A percentile compares a stretch with the other conserved stretches of the same genome.
phyloP scores from a whole-genome alignment of 192 early-diverging fungal species.

The Podila verticillata region DNA sequence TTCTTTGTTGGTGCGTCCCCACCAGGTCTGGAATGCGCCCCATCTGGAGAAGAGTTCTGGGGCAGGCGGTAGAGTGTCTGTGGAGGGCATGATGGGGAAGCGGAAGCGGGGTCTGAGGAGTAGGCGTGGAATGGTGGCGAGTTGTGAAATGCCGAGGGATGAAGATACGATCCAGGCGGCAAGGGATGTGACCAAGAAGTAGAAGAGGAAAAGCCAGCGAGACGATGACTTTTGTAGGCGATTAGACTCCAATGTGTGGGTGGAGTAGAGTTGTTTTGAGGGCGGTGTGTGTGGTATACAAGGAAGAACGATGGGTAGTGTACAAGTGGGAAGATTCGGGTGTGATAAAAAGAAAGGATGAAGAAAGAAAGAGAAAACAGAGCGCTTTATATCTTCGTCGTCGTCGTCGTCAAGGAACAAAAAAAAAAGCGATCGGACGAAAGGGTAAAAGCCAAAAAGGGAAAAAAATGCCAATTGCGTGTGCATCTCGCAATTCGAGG shows the following conservation, averaged over 20 bases:
- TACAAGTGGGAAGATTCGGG: neutral
- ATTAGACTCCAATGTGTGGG: neutral
- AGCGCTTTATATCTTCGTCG: too few relatives aligned
- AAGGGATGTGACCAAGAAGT: neutral
- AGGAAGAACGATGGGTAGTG: neutral
- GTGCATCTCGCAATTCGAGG: neutral
- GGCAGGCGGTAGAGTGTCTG: conserved; percentile 26
- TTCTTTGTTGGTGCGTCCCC: conserved; percentile 32
- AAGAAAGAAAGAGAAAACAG: neutral
- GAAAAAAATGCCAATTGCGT: conserved; percentile 5
- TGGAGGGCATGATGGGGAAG: conserved; percentile 48
- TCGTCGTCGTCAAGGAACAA: neutral
- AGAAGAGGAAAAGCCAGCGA: neutral
- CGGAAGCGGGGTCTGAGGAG: conserved; percentile 40
- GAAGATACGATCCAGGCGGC: neutral
- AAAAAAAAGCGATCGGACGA: neutral
- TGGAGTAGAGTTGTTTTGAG: neutral
- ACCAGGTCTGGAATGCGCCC: conserved; percentile 49
- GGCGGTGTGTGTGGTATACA: neutral
- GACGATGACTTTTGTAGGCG: neutral
- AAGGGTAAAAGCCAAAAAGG: neutral
- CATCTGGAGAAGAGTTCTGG: conserved; percentile 44
- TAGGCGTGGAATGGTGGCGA: conserved; percentile 43
- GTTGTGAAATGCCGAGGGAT: neutral
- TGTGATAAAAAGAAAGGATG: neutral